A percentile compares a stretch with the other conserved stretches of the same genome.
Evolutionary conservation across 768 basidiomycete species (phyloP).

Genomic region (Favolaschia claudopus): DNA sequence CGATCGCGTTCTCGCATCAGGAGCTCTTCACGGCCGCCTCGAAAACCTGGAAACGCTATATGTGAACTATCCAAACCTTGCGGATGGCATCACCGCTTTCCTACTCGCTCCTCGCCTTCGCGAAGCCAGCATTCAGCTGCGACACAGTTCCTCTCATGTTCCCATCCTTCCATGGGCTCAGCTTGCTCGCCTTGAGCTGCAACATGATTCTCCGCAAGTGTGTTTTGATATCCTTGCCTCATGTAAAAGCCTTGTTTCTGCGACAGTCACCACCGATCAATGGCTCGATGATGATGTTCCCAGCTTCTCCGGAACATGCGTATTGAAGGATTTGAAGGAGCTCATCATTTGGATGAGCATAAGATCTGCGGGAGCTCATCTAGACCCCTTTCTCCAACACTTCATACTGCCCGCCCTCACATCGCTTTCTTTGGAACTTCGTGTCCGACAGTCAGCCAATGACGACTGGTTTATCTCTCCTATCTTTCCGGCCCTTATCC

Average conservation of each 20-base stretch:
- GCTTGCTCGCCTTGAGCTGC: slow-evolving; percentile 5
- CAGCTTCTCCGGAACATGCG: background rate
- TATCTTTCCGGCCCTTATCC: background rate
- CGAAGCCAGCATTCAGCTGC: background rate
- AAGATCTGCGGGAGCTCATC: background rate
- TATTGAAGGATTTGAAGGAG: background rate
- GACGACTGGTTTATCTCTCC: background rate
- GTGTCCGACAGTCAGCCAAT: background rate
- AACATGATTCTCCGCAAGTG: background rate
- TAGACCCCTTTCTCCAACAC: slow-evolving; percentile 3
- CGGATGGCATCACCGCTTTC: background rate
- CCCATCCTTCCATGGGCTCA: slow-evolving; percentile 13
- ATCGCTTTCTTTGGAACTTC: background rate
- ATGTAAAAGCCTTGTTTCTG: slow-evolving; percentile 7
- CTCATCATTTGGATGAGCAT: background rate
- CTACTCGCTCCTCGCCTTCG: background rate
- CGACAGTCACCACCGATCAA: background rate
- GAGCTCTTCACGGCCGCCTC: background rate
- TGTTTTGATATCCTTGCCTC: slow-evolving; percentile 10
- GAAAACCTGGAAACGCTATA: background rate
- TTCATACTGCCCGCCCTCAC: background rate
- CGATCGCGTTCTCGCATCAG: background rate
- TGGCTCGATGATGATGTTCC: background rate
- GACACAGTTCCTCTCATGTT: background rate
- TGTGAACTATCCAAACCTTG: background rate